Evolutionary conservation across 1,284 basidiomycete genomes (phyloP).

Genomic region (Marasmius oreades): DNA sequence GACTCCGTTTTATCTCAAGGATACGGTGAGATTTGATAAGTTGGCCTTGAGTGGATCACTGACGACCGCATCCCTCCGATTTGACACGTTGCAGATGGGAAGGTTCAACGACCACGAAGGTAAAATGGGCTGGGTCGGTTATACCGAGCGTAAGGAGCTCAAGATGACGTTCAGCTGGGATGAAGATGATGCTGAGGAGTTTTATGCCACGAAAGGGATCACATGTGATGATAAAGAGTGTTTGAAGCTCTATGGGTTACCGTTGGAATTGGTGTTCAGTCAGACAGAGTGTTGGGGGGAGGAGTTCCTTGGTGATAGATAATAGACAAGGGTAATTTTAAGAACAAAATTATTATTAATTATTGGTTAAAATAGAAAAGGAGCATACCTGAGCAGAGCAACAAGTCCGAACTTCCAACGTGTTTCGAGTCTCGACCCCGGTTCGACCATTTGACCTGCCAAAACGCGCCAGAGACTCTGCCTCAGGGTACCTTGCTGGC

Average conservation of each 20-base stretch:
- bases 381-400: too few species aligned
- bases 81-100: not conserved
- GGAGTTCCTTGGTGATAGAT: not conserved
- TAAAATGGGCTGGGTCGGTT: conserved; percentile 3
- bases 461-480: too few species aligned
- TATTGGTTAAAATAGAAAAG: too few species aligned
- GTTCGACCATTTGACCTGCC: too few species aligned
- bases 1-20: conserved; percentile 4
- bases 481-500: too few species aligned
- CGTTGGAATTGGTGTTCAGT: not conserved
- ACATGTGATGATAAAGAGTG: not conserved
- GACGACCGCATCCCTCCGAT: too few species aligned
- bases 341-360: too few species aligned
- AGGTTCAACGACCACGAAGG: conserved; percentile 3
- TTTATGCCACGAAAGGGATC: not conserved
- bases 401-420: too few species aligned
- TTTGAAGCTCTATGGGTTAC: not conserved
- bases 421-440: too few species aligned
- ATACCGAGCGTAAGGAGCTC: not conserved
- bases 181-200: not conserved
- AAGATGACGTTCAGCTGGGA: conserved; percentile 1
- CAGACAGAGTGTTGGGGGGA: not conserved
- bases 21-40: not conserved
- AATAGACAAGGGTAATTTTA: too few species aligned
- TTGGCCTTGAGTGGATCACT: too few species aligned